Evolutionary conservation across 306 rosid genomes (phyloP), one percentile per base, ranked within the genome.

Genomic region (Comarum palustre): DNA sequence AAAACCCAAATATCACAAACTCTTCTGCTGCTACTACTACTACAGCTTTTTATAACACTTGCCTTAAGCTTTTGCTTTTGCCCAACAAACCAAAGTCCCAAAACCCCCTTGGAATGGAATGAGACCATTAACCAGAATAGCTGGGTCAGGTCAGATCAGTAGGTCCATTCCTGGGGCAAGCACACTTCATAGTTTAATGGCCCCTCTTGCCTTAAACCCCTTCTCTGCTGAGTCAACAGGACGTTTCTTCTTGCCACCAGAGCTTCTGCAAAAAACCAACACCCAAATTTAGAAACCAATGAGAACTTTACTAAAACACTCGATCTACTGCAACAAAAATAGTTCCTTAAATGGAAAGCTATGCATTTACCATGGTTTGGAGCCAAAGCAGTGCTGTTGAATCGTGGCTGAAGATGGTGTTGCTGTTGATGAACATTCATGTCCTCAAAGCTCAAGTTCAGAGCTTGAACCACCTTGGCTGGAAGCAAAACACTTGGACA

Each of bases 161-260:
- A 93, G 10, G 96, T 88, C 98, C 98, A 93, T 41, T 93, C 98
- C 61, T 87, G 90, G 1, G 98, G 98, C 6, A 90, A 73, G 34
- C 87, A 89, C 62, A 73, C 27, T 77, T 92, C 98, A 55, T 78
- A 79, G 52, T 59, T 86, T 14, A 84, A 65, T 0, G 83, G 62
- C 27, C 71, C 92, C 24, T 87, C 94, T 1, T 83, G 74, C 70
- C 87, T 78, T 7, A 76, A 11, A 8, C 41, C 82, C 41, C 81
- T 20, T 25, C 88, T 79, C 57, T 81, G 93, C 62, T 83, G 87
- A 67, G 81, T 66, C 42, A 85, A 42, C 20, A 85, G 36, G 1
- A 86, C 85, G 17, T 85, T 90, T 75, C 89, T 84, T 46, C 90
- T 74, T 0, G 87, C 89, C 11, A 84, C 1, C 31, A 83, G 52